A percentile compares a stretch with the other conserved stretches of the same genome.
phyloP scores from a whole-genome alignment of 148 eudicot genomes.

The Silene latifolia region DNA sequence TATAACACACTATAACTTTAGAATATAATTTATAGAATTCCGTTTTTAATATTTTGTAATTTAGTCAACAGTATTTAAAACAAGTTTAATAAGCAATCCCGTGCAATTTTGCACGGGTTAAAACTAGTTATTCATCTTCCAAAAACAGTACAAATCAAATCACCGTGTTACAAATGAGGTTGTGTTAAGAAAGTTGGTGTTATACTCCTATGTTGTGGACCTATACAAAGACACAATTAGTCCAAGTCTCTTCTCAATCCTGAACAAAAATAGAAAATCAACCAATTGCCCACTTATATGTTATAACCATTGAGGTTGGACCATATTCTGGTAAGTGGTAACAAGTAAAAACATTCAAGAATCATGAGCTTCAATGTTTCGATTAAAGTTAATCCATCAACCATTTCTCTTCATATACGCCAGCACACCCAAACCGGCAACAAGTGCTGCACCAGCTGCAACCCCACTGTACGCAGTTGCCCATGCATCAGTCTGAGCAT shows the following conservation, averaged over 20 bases:
- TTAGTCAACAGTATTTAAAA: too few species aligned
- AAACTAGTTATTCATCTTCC: not conserved
- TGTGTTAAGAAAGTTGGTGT: not conserved
- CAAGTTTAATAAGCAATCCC: too few species aligned
- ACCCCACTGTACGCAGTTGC: conserved; percentile 75
- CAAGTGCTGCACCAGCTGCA: conserved; percentile 92
- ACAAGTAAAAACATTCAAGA: not conserved
- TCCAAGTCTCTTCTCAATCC: conserved; percentile 13
- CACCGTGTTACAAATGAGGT: not conserved
- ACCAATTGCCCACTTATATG: not conserved
- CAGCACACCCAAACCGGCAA: conserved; percentile 79
- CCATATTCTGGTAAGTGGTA: too few species aligned
- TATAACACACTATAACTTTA: too few species aligned
- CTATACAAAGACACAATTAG: conserved; percentile 21
- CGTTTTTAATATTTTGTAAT: too few species aligned
- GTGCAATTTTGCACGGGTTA: too few species aligned
- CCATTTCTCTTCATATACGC: conserved; percentile 68
- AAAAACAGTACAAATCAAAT: too few species aligned
- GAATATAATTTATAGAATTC: too few species aligned
- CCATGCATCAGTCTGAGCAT: conserved; percentile 77
- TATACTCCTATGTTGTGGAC: not conserved
- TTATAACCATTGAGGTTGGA: not conserved
- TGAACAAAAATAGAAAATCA: conserved; percentile 7
- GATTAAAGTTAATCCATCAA: conserved; percentile 13
- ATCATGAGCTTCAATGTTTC: too few species aligned